These are phyloP conservation scores for Solanum habrochaites DNA, from an alignment of 257 asterid genomes.

Conservation along the genomic window DNA sequence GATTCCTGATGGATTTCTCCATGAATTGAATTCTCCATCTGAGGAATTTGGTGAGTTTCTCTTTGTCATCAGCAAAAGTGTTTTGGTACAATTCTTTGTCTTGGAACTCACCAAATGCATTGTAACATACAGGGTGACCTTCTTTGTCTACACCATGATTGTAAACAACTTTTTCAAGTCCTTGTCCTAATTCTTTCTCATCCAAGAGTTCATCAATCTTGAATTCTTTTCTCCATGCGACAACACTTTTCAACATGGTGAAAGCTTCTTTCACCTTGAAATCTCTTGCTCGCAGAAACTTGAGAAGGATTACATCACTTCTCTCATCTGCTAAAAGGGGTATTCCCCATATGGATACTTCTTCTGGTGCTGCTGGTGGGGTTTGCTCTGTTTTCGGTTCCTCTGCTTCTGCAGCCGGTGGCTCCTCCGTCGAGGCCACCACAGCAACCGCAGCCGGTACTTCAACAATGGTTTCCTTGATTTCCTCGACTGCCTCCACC, in stretches of 20 bases:
- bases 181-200: constrained; percentile 42
- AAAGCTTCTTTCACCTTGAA: constrained; percentile 88
- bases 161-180: constrained; percentile 77
- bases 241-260: constrained; percentile 76
- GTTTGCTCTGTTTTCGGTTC: constrained; percentile 12
- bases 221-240: constrained; percentile 75
- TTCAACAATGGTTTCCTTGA: constrained; percentile 79
- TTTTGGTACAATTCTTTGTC: constrained; percentile 74
- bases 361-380: constrained; percentile 47
- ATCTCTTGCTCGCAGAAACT: constrained; percentile 80
- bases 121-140: constrained; percentile 81
- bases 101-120: constrained; percentile 81
- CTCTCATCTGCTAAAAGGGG: constrained; percentile 62
- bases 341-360: constrained; percentile 75
- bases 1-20: constrained; percentile 72
- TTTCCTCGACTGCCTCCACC: constrained; percentile 45
- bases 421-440: constrained; percentile 13
- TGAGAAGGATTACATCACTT: constrained; percentile 75
- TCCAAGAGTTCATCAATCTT: constrained; percentile 51
- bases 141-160: constrained; percentile 75
- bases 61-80: constrained; percentile 82
- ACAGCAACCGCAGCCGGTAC: constrained; percentile 47
- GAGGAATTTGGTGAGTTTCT: constrained; percentile 59
- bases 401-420: constrained; percentile 9
- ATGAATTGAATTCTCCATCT: constrained; percentile 67